Evolutionary conservation across 2,329 filamentous ascomycete species (phyloP), one percentile per base, ranked within the genome.

Genomic region (Fusarium chuoi): DNA sequence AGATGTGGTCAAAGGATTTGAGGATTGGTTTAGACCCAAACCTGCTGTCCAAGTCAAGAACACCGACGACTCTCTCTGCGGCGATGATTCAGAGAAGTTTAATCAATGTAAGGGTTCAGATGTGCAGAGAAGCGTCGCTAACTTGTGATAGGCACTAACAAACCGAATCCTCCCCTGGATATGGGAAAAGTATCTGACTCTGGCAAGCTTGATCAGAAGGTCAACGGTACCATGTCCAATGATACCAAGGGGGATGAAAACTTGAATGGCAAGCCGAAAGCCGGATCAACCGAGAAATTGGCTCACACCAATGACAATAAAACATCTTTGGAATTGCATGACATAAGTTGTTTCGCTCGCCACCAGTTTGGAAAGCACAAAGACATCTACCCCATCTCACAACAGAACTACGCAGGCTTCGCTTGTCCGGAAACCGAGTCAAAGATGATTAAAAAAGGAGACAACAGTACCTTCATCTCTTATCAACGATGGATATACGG

Each of bases 181-280:
- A 6, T 9, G 3, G 42, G 42, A 24, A 1, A 12, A 12, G 15
- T 18, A 6, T 11, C 6, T 18, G n/a, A 7, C 15, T 24, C 6
- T 5, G 15, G n/a, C 2, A 44, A 7, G n/a, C 6, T 12, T 5
- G 17, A 45, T 45, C 44, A 26, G 24, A 45, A 26, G 2, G 7
- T 20, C 17, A 45, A 45, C 44, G 24, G 7, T 9, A 10, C 5
- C 5, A 7, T 2, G 44, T 4, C 24, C 10, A 45, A 45, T 14
- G 12, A 18, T 12, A 2, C 5, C 12, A 14, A 14, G 7, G 12
- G 5, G 7, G 24, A 26, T 26, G 0, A 0, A 12, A 20, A 45
- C 8, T 3, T 7, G 4, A 26, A 26, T 45, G 41, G 13, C 18
- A 22, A 46, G 1, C 20, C 26, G 13, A 20, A 46, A 1, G 13